phyloP scores from a whole-genome alignment of 441 rosid genomes.

The Aquilaria agallochum region DNA sequence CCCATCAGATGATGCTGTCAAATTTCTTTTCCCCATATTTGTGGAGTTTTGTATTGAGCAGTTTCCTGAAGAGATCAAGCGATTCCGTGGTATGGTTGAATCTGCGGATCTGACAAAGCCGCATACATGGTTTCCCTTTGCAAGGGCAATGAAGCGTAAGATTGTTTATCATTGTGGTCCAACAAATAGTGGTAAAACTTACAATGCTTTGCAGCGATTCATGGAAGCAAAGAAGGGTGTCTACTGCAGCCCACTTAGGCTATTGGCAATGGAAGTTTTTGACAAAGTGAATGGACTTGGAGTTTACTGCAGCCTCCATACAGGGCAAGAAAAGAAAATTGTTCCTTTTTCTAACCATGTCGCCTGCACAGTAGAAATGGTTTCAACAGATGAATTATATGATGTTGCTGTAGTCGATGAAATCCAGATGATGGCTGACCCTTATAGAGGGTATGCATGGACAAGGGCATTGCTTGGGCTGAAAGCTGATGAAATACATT shows the following conservation, averaged over 20 bases:
- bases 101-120: constrained; percentile 91
- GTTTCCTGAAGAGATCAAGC: constrained; percentile 74
- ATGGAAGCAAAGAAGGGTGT: constrained; percentile 92
- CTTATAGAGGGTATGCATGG: constrained; percentile 87
- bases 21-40: constrained; percentile 76
- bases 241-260: constrained; percentile 93
- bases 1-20: constrained; percentile 55
- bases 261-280: constrained; percentile 96
- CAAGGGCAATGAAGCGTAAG: constrained; percentile 87
- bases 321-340: constrained; percentile 84
- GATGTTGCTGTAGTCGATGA: constrained; percentile 95
- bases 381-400: constrained; percentile 62
- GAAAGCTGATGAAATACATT: constrained; percentile 93
- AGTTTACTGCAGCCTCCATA: constrained; percentile 80
- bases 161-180: constrained; percentile 95
- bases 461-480: constrained; percentile 85
- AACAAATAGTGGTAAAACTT: constrained; percentile 96
- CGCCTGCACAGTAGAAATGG: constrained; percentile 97
- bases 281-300: constrained; percentile 87
- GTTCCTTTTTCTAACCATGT: constrained; percentile 79
- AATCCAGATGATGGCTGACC: constrained; percentile 87
- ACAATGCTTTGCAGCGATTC: constrained; percentile 81
- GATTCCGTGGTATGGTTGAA: constrained; percentile 50
- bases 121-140: constrained; percentile 91
- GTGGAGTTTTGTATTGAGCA: constrained; percentile 78